A percentile compares a stretch with the other conserved stretches of the same genome.
phyloP scores from a whole-genome alignment of 345 rosid genomes.

The Schrenkiella parvula region DNA sequence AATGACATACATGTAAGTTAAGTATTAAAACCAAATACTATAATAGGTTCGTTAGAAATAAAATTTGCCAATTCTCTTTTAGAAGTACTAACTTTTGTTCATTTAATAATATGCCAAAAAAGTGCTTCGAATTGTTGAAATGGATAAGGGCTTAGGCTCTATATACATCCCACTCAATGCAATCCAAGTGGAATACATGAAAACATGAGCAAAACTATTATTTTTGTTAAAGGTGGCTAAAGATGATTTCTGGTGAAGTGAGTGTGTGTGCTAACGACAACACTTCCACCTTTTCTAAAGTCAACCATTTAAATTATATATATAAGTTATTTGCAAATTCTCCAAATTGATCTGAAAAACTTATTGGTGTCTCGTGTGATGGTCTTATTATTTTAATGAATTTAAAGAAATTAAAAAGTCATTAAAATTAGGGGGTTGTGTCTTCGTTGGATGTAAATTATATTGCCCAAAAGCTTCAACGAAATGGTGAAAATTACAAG shows the following conservation, averaged over 20 bases:
- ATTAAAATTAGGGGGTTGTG: background rate
- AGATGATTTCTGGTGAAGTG: slow-evolving; percentile 15
- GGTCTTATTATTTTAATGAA: background rate
- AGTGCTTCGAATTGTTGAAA: background rate
- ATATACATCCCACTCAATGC: slow-evolving; percentile 7
- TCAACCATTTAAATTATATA: slow-evolving; percentile 16
- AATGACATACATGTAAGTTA: background rate
- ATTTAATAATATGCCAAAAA: background rate
- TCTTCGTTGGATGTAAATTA: background rate
- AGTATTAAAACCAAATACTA: background rate
- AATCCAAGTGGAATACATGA: slow-evolving; percentile 33
- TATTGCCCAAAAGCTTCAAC: background rate
- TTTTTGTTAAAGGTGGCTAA: background rate
- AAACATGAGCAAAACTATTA: slow-evolving; percentile 1
- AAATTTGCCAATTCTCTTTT: background rate
- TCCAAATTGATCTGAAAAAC: background rate
- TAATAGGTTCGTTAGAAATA: slow-evolving; percentile 15
- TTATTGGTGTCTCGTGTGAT: background rate
- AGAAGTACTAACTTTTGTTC: slow-evolving; percentile 6
- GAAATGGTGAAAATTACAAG: background rate
- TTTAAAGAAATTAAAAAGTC: background rate
- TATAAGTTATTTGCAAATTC: background rate
- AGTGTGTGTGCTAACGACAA: slow-evolving; percentile 29
- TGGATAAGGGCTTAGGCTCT: slow-evolving; percentile 23
- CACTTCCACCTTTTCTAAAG: slow-evolving; percentile 31